These are phyloP conservation scores for Millerago galiae DNA, from an alignment of 805 yeast genomes.

Conservation along the genomic window DNA sequence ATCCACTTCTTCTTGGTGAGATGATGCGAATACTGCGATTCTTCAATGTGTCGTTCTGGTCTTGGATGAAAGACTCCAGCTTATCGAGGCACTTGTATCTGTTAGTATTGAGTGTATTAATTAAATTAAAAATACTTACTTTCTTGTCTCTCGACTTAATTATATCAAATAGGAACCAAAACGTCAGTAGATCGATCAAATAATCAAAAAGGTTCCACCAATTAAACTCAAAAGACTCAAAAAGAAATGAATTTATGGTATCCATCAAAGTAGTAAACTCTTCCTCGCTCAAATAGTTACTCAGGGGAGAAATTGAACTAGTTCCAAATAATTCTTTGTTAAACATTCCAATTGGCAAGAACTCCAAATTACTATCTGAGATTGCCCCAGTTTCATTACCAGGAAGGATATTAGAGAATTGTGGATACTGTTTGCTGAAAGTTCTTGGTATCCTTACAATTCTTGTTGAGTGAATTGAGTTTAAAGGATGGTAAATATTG, in stretches of 20 bases:
- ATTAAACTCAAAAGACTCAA: slow-evolving; percentile 31
- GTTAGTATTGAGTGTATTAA: background rate
- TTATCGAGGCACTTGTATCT: slow-evolving; percentile 20
- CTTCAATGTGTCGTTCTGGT: slow-evolving; percentile 25
- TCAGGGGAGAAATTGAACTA: slow-evolving; percentile 47
- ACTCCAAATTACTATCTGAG: slow-evolving; percentile 10
- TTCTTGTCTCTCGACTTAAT: slow-evolving; percentile 25
- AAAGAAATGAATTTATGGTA: slow-evolving; percentile 37
- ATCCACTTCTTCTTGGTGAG: slow-evolving; percentile 48
- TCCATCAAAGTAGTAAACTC: slow-evolving; percentile 39
- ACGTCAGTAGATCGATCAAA: slow-evolving; percentile 30
- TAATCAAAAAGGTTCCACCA: slow-evolving; percentile 35
- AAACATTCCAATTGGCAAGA: slow-evolving; percentile 29
- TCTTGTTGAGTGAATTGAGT: slow-evolving; percentile 38
- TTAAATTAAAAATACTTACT: slow-evolving; percentile 1
- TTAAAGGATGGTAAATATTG: slow-evolving; percentile 37
- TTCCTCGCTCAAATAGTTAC: slow-evolving; percentile 27
- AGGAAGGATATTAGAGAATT: slow-evolving; percentile 48
- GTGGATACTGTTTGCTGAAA: slow-evolving; percentile 40
- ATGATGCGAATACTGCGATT: slow-evolving; percentile 33
- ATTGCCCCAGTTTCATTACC: slow-evolving; percentile 63
- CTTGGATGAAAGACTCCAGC: slow-evolving; percentile 37
- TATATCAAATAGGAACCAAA: slow-evolving; percentile 35
- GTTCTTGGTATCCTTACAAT: slow-evolving; percentile 61
- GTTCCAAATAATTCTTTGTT: slow-evolving; percentile 43